These are phyloP conservation scores for Gossypium gossypioides DNA, from an alignment of 441 rosid genomes.

Conservation along the genomic window DNA sequence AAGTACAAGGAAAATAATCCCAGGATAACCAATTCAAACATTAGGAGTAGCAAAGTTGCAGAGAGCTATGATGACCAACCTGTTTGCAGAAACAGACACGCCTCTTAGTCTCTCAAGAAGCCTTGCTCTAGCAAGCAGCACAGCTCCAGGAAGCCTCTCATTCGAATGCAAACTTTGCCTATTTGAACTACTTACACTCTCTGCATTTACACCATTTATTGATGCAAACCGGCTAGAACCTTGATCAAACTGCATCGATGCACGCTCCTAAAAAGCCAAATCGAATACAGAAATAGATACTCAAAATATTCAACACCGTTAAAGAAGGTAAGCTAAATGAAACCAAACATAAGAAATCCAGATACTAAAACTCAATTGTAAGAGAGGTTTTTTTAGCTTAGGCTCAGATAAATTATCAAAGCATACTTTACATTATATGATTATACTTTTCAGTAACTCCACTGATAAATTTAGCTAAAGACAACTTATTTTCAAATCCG, in stretches of 20 bases:
- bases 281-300: background rate
- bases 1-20: background rate
- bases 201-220: slow-evolving; percentile 27
- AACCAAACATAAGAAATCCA: background rate
- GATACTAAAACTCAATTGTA: background rate
- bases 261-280: slow-evolving; percentile 39
- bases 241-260: slow-evolving; percentile 30
- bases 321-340: background rate
- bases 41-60: background rate
- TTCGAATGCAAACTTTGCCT: slow-evolving; percentile 31
- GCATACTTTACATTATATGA: background rate
- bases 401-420: background rate
- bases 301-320: background rate
- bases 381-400: background rate
- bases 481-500: background rate
- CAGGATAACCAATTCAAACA: background rate
- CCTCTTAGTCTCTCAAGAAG: slow-evolving; percentile 81
- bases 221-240: slow-evolving; percentile 27
- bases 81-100: slow-evolving; percentile 47
- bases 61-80: slow-evolving; percentile 29
- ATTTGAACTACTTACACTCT: slow-evolving; percentile 26
- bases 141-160: slow-evolving; percentile 84
- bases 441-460: background rate
- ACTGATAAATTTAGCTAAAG: background rate
- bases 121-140: slow-evolving; percentile 78